phyloP scores from a whole-genome alignment of 176 grass and related monocot genomes.

The Oryza glumipatula region DNA sequence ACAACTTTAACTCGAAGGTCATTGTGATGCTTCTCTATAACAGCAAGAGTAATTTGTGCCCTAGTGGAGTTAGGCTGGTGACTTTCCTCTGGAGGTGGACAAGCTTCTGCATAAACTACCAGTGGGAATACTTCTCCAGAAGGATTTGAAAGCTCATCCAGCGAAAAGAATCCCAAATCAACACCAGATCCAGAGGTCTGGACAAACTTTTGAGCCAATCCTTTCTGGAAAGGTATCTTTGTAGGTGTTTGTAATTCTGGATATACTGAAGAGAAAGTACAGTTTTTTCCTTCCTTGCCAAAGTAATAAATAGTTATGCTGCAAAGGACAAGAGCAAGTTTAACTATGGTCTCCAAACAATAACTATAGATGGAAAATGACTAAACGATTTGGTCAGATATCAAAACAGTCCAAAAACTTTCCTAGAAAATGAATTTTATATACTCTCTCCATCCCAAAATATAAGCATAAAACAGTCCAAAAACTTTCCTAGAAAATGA shows the following conservation, averaged over 20 bases:
- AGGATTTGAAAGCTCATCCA: constrained; percentile 82
- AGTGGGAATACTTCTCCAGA: constrained; percentile 63
- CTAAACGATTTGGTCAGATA: not conserved
- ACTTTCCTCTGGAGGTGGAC: constrained; percentile 38
- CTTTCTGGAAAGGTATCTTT: constrained; percentile 75
- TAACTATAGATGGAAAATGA: constrained; percentile 17
- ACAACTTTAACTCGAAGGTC: constrained; percentile 85
- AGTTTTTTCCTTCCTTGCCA: constrained; percentile 78
- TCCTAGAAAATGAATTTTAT: not conserved
- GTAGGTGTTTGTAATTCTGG: constrained; percentile 53
- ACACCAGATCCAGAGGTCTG: constrained; percentile 79
- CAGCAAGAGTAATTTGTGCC: constrained; percentile 91
- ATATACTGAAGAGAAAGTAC: constrained; percentile 58
- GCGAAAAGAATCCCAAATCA: constrained; percentile 91
- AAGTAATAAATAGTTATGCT: constrained; percentile 91
- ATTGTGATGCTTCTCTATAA: constrained; percentile 72
- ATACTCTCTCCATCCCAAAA: no score
- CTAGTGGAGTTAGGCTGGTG: constrained; percentile 40
- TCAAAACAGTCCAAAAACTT: not conserved
- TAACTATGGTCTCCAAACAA: not conserved
- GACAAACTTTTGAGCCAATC: constrained; percentile 70
- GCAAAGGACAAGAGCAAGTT: constrained; percentile 35
- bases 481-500: not conserved
- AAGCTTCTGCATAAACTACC: constrained; percentile 81
- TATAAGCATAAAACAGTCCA: not conserved